These are phyloP conservation scores for Pythium dissotocum DNA, from an alignment of 352 stramenopile genomes.

Conservation along the genomic window DNA sequence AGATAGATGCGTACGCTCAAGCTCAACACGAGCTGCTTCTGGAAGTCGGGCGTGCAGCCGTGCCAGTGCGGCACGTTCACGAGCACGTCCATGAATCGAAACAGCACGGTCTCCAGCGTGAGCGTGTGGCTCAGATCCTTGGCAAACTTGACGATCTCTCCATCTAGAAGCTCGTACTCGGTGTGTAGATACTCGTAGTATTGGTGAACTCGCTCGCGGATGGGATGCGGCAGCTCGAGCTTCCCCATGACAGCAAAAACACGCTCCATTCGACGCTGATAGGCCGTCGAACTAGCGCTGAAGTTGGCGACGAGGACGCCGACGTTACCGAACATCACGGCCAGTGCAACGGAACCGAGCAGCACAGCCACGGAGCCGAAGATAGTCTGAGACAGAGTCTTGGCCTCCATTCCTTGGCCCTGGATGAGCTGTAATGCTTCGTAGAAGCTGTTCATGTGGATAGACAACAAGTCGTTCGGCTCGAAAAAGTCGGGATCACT, in stretches of 20 bases:
- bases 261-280: slow-evolving; percentile 71
- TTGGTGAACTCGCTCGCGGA: slow-evolving; percentile 64
- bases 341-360: slow-evolving; percentile 56
- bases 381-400: slow-evolving; percentile 35
- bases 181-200: slow-evolving; percentile 6
- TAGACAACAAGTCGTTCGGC: not conserved
- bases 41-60: slow-evolving; percentile 58
- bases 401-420: slow-evolving; percentile 43
- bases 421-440: slow-evolving; percentile 49
- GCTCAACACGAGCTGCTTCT: slow-evolving; percentile 60
- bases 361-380: slow-evolving; percentile 51
- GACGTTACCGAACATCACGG: slow-evolving; percentile 68
- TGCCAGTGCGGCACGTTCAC: slow-evolving; percentile 62
- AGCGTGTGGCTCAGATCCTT: slow-evolving; percentile 7
- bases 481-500: not conserved
- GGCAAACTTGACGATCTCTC: slow-evolving; percentile 3
- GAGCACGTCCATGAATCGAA: slow-evolving; percentile 71
- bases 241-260: slow-evolving; percentile 64
- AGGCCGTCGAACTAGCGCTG: slow-evolving; percentile 50
- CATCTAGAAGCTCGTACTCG: slow-evolving; percentile 2
- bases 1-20: slow-evolving; percentile 68
- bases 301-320: slow-evolving; percentile 67
- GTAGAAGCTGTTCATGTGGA: slow-evolving; percentile 39
- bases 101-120: slow-evolving; percentile 30
- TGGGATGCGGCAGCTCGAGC: slow-evolving; percentile 41